phyloP scores from a whole-genome alignment of 169 alveolate genomes.

The Hepatocystis sp. region DNA sequence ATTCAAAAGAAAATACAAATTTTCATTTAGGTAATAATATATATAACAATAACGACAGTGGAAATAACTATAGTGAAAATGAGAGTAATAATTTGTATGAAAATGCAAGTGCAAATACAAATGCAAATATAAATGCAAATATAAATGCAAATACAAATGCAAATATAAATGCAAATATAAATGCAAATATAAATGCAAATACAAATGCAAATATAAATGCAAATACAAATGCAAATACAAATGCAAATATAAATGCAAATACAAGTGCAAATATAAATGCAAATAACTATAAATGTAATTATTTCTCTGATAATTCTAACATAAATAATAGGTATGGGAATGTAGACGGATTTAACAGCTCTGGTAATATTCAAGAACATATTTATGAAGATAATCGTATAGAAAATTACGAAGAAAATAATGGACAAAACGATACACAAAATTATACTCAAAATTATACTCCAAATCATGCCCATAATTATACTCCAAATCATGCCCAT shows the following conservation, averaged over 20 bases:
- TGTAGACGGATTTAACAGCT: constrained; percentile 22
- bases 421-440: background rate
- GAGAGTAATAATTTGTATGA: background rate
- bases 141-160: no score
- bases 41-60: constrained; percentile 19
- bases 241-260: no score
- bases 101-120: background rate
- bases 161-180: no score
- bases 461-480: constrained; percentile 1
- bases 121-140: no score
- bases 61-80: constrained; percentile 7
- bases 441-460: background rate
- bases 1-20: constrained; percentile 46
- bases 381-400: no score
- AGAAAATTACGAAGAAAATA: no score
- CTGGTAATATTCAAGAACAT: constrained; percentile 19
- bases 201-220: no score
- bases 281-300: constrained; percentile 55
- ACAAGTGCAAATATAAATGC: constrained; percentile 28
- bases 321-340: constrained; percentile 73
- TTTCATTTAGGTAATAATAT: constrained; percentile 59
- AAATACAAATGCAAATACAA: no score
- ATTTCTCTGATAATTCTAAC: constrained; percentile 59
- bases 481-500: background rate
- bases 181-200: no score